Evolutionary conservation across 441 rosid genomes (phyloP), one percentile per base, ranked within the genome.

Genomic region (Iberis amara): DNA sequence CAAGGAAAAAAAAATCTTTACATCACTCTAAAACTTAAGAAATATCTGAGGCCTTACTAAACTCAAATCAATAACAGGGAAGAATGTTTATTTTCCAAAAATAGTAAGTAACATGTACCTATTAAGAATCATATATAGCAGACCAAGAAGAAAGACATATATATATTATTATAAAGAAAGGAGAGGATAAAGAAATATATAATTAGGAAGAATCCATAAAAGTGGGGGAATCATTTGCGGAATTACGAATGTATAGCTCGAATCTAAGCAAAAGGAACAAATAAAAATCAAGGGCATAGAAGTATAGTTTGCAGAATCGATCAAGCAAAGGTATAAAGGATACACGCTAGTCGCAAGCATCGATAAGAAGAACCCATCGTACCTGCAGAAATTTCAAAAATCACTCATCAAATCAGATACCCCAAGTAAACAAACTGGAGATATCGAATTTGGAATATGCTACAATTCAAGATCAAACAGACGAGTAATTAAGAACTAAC

Each of bases 291-390:
- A 3, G 6, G 5, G 18, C 48, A 23, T 21, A 26, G 24, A 12
- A 39, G 8, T 37, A 27, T 1, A 4, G 47, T n/a, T 49, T 26
- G 2, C 52, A 18, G 39, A 57, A 50, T 9, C 42, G 8, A 58
- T 51, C 5, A 8, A 13, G 39, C 51, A 52, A 37, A 52, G 10
- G 39, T 35, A 24, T 15, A 36, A 76, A 86, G 94, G 99, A 92
- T 89, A 92, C 99, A 86, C 83, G 55, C 97, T 89, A 31, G 97
- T 94, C 5, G 97, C 99, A 47, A 94, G 83, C 99, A 94, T 94
- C 59, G 94, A 89, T 81, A 94, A 74, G 82, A 94, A 94, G 81
- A 94, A 89, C 11, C 97, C 99, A 79, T 94, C 99, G 58, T 78
- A 89, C 97, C 99, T 94, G 80, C 84, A 71, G 27, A 30, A 31